Percentiles rank a stretch among this genome's conserved stretches.
These are phyloP conservation scores for Globisporangium radiosum DNA, from an alignment of 352 stramenopile genomes.

Conservation along the genomic window DNA sequence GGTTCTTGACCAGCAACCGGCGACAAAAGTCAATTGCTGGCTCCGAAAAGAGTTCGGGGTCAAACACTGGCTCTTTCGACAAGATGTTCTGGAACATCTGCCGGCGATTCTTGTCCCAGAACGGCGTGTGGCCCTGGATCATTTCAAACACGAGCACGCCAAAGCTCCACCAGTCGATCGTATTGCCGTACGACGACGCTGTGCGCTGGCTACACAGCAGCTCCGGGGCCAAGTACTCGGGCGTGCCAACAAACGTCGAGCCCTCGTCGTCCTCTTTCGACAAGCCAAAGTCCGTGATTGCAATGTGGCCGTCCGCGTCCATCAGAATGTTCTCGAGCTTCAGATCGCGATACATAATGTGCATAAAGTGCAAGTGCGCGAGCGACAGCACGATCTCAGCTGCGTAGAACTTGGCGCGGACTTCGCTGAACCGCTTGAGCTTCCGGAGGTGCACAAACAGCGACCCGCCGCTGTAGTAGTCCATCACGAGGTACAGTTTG, in stretches of 20 bases:
- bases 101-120: conserved; percentile 78
- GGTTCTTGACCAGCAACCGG: conserved; percentile 71
- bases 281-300: conserved; percentile 85
- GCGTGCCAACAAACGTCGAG: conserved; percentile 77
- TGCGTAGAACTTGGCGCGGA: conserved; percentile 77
- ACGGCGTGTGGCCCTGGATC: conserved; percentile 79
- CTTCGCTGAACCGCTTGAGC: conserved; percentile 59
- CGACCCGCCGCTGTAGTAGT: conserved; percentile 84
- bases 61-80: conserved; percentile 59
- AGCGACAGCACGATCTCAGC: conserved; percentile 79
- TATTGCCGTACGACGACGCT: conserved; percentile 74
- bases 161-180: conserved; percentile 87
- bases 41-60: conserved; percentile 54
- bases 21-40: conserved; percentile 61
- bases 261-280: conserved; percentile 84
- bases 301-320: conserved; percentile 75
- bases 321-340: conserved; percentile 90
- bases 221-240: conserved; percentile 82
- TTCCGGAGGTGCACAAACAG: conserved; percentile 84
- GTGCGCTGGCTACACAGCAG: conserved; percentile 69
- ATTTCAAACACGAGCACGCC: conserved; percentile 86
- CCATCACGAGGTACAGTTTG: conserved; percentile 87
- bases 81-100: conserved; percentile 87
- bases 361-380: conserved; percentile 77
- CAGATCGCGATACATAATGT: conserved; percentile 88